Evolutionary conservation across 805 yeast genomes (phyloP).

Genomic region (Pichia membranifaciens): DNA sequence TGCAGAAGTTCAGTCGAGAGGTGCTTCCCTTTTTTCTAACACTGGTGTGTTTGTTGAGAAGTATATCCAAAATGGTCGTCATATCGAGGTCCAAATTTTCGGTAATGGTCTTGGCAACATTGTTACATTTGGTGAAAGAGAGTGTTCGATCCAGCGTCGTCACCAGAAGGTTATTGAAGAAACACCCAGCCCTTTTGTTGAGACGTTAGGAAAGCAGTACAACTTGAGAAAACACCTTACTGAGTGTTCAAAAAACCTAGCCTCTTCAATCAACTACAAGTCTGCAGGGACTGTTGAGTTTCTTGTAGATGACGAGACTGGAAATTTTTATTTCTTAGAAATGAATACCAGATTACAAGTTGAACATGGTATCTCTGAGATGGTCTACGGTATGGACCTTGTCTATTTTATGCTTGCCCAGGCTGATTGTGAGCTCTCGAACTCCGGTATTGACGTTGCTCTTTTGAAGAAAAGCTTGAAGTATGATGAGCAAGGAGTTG

Average conservation of each 20-base stretch:
- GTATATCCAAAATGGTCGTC: slow-evolving; percentile 24
- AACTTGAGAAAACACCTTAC: slow-evolving; percentile 18
- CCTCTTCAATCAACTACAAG: slow-evolving; percentile 21
- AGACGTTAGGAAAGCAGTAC: slow-evolving; percentile 6
- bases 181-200: slow-evolving; percentile 26
- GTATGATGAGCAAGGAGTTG: slow-evolving; percentile 14
- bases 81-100: slow-evolving; percentile 27
- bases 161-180: slow-evolving; percentile 30
- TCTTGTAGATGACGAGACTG: slow-evolving; percentile 25
- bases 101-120: slow-evolving; percentile 28
- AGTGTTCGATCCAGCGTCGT: slow-evolving; percentile 29
- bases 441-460: slow-evolving; percentile 19
- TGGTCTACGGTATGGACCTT: slow-evolving; percentile 23
- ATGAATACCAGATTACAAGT: slow-evolving; percentile 29
- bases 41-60: slow-evolving; percentile 25
- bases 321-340: slow-evolving; percentile 24
- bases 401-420: slow-evolving; percentile 25
- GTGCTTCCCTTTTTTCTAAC: slow-evolving; percentile 22
- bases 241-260: slow-evolving; percentile 20
- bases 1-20: slow-evolving; percentile 23
- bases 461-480: slow-evolving; percentile 11
- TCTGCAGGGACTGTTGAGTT: slow-evolving; percentile 31
- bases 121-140: slow-evolving; percentile 26
- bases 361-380: slow-evolving; percentile 28
- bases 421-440: slow-evolving; percentile 22